Conservation (phyloP, 352 stramenopile genomes). For the Phytophthora tubulina region DNA sequence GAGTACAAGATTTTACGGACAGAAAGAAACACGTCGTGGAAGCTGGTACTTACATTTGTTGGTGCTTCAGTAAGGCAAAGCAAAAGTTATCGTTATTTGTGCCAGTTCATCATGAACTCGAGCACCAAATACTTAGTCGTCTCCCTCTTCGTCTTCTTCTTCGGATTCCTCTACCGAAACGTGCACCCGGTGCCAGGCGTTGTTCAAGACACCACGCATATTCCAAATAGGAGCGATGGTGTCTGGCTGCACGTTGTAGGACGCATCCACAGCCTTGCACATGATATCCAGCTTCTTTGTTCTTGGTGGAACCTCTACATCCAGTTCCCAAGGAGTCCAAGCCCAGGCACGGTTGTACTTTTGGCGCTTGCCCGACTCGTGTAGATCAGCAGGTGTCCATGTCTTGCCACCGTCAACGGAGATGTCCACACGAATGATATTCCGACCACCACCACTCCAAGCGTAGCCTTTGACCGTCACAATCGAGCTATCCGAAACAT, state of each 20-base stretch:
- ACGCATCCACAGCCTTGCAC: slow-evolving; percentile 95
- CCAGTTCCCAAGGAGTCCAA: slow-evolving; percentile 96
- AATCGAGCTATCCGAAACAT: slow-evolving; percentile 68
- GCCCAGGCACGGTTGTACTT: slow-evolving; percentile 93
- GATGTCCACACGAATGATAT: slow-evolving; percentile 97
- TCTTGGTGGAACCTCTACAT: slow-evolving; percentile 89
- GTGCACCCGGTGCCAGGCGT: slow-evolving; percentile 95
- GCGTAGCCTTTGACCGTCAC: slow-evolving; percentile 95
- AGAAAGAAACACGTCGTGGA: not conserved
- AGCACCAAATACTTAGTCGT: not conserved
- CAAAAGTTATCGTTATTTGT: slow-evolving; percentile 5
- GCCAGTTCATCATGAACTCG: too few species aligned
- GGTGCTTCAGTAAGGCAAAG: not conserved
- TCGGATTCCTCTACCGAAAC: slow-evolving; percentile 68
- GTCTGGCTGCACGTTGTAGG: slow-evolving; percentile 98
- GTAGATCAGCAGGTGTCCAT: slow-evolving; percentile 92
- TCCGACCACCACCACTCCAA: slow-evolving; percentile 94
- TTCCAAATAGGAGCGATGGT: slow-evolving; percentile 97
- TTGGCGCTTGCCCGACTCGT: slow-evolving; percentile 86
- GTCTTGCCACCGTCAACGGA: slow-evolving; percentile 94
- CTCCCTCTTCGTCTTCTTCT: slow-evolving; percentile 48
- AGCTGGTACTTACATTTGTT: too few species aligned
- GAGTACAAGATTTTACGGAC: too few species aligned
- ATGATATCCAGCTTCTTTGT: slow-evolving; percentile 88
- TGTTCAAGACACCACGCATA: slow-evolving; percentile 97